Percentiles rank a stretch among this genome's conserved stretches.
These are phyloP conservation scores for Ophiostoma novo-ulmi DNA, from an alignment of 2,329 filamentous ascomycete species.

Conservation along the genomic window DNA sequence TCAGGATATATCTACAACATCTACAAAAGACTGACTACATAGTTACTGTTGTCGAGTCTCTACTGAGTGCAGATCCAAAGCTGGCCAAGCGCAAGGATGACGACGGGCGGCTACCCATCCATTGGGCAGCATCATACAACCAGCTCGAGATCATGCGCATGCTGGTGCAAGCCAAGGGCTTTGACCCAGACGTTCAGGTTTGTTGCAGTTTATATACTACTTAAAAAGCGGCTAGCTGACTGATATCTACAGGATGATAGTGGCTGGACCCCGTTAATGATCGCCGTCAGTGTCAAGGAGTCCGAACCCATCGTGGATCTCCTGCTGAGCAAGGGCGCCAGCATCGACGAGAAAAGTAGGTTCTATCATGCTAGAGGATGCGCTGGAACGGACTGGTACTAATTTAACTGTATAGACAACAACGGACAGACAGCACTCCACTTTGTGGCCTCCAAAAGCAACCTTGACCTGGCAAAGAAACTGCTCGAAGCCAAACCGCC, in stretches of 20 bases:
- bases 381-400: constrained; percentile 52
- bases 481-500: constrained; percentile 65
- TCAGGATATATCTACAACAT: not conserved
- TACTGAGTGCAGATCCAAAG: constrained; percentile 63
- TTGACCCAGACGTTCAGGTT: constrained; percentile 72
- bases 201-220: constrained; percentile 35
- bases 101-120: constrained; percentile 83
- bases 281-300: constrained; percentile 69
- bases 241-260: constrained; percentile 58
- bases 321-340: constrained; percentile 63
- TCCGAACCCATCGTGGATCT: constrained; percentile 63
- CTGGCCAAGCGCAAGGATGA: constrained; percentile 68
- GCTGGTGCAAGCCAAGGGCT: constrained; percentile 63
- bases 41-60: constrained; percentile 58
- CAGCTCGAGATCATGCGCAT: constrained; percentile 67
- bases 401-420: not conserved
- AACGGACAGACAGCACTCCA: constrained; percentile 70
- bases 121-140: constrained; percentile 90
- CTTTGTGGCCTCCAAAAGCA: constrained; percentile 85
- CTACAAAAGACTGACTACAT: not conserved
- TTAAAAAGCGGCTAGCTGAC: not conserved
- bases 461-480: constrained; percentile 72
- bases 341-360: constrained; percentile 67
- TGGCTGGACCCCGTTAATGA: constrained; percentile 83
- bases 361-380: not conserved